Conservation (phyloP, 306 rosid genomes). For the Sesbania bispinosa region DNA sequence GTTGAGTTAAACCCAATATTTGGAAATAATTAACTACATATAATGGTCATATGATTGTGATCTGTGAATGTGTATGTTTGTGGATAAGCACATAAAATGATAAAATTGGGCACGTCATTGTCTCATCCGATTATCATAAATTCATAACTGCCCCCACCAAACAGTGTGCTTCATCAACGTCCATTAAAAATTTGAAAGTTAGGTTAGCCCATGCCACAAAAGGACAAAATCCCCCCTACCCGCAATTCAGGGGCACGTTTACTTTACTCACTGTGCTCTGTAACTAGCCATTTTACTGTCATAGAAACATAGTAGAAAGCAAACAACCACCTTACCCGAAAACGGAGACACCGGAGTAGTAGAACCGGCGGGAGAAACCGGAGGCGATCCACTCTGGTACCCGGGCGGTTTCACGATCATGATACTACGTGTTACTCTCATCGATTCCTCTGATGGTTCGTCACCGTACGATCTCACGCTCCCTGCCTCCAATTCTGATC, state of each 20-base stretch:
- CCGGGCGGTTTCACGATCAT: conserved; percentile 86
- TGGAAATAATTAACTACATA: background rate
- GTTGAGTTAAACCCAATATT: background rate
- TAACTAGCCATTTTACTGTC: background rate
- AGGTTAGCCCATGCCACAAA: background rate
- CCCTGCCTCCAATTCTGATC: conserved; percentile 50
- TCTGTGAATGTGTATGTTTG: background rate
- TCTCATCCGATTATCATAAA: background rate
- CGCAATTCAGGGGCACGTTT: conserved; percentile 4
- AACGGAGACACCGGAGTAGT: conserved; percentile 80
- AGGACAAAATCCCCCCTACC: conserved; percentile 31
- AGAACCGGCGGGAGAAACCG: conserved; percentile 72
- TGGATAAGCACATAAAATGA: conserved; percentile 17
- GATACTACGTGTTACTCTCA: conserved; percentile 71
- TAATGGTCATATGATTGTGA: background rate
- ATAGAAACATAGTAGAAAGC: background rate
- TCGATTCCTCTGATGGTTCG: conserved; percentile 39
- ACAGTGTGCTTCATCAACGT: background rate
- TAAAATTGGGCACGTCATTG: conserved; percentile 6
- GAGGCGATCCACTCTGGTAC: conserved; percentile 60
- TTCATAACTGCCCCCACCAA: conserved; percentile 15
- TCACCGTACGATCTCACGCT: conserved; percentile 48
- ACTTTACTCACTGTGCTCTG: background rate
- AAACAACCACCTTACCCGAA: conserved; percentile 53
- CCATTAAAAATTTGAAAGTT: background rate